These are phyloP conservation scores for Hortaea sp. DNA, from an alignment of 2,329 filamentous ascomycete species.

Conservation along the genomic window DNA sequence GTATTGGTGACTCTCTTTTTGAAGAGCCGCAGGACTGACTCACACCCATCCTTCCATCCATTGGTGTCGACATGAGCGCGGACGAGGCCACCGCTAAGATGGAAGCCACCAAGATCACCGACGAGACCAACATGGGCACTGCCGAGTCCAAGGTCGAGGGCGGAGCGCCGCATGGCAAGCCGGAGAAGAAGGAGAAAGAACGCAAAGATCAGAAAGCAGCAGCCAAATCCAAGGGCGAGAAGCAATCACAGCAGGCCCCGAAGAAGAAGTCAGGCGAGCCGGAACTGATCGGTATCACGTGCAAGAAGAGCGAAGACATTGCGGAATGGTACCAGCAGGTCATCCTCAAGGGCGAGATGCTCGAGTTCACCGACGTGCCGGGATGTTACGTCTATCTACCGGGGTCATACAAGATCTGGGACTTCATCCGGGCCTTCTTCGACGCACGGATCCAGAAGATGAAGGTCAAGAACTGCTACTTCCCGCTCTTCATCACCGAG, in stretches of 20 bases:
- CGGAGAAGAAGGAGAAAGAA: constrained; percentile 26
- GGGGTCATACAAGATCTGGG: constrained; percentile 58
- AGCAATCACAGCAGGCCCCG: constrained; percentile 16
- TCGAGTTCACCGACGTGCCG: constrained; percentile 97
- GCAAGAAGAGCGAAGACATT: constrained; percentile 77
- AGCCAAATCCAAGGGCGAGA: constrained; percentile 16
- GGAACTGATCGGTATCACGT: constrained; percentile 75
- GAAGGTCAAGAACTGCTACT: constrained; percentile 91
- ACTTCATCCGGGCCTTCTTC: constrained; percentile 50
- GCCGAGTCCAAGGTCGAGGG: constrained; percentile 3
- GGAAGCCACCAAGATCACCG: neutral
- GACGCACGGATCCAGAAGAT: constrained; percentile 70
- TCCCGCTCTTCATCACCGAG: constrained; percentile 88
- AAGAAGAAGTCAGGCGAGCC: constrained; percentile 45
- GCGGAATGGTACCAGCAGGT: constrained; percentile 96
- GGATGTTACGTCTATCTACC: constrained; percentile 89
- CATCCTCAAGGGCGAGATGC: constrained; percentile 91
- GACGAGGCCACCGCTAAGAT: neutral
- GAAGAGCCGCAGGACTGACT: too few relatives aligned
- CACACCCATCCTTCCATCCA: too few relatives aligned
- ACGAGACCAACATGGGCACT: neutral
- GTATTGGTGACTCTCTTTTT: too few relatives aligned
- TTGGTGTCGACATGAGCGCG: neutral
- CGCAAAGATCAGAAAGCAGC: constrained; percentile 23
- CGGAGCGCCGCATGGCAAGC: constrained; percentile 18